Percentiles rank a stretch among this genome's conserved stretches.
Conservation (phyloP, 2,329 filamentous ascomycete genomes). For the Exophiala viscosa region DNA sequence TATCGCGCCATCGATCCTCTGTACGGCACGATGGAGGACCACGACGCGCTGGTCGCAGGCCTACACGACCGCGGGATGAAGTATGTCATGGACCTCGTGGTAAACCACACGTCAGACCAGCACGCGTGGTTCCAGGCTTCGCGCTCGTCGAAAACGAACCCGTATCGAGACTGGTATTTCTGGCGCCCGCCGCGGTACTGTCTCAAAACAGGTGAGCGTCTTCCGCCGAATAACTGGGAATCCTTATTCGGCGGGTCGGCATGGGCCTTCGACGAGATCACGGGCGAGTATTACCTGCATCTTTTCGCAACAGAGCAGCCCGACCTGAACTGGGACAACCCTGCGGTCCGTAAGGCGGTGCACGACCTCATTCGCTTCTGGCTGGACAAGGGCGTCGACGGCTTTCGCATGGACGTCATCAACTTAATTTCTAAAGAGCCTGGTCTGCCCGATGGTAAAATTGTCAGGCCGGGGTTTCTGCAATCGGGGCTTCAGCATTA, state of each 20-base stretch:
- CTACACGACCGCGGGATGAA: conserved; percentile 47
- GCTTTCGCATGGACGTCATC: conserved; percentile 70
- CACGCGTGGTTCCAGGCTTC: conserved; percentile 66
- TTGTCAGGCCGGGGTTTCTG: conserved; percentile 36
- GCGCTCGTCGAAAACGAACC: conserved; percentile 56
- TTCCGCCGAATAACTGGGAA: conserved; percentile 74
- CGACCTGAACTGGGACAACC: conserved; percentile 81
- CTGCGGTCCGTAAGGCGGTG: conserved; percentile 63
- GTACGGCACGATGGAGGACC: conserved; percentile 47
- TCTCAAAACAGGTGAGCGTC: conserved; percentile 55
- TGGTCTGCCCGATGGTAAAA: conserved; percentile 46
- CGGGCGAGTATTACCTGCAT: conserved; percentile 71
- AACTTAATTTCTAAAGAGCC: conserved; percentile 67
- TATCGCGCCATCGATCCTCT: conserved; percentile 45
- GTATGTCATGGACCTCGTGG: conserved; percentile 47
- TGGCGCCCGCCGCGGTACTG: conserved; percentile 50
- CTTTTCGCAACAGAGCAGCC: conserved; percentile 74
- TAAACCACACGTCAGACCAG: conserved; percentile 43
- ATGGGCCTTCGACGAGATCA: conserved; percentile 63
- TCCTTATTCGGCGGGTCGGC: conserved; percentile 31
- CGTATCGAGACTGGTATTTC: conserved; percentile 68
- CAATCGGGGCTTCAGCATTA: conserved; percentile 51
- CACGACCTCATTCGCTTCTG: conserved; percentile 74
- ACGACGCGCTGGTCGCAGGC: conserved; percentile 43
- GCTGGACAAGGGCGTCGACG: conserved; percentile 69